Base-by-base conservation (phyloP, 2,329 filamentous ascomycete genomes). In the Rutstroemia sydowiana region DNA sequence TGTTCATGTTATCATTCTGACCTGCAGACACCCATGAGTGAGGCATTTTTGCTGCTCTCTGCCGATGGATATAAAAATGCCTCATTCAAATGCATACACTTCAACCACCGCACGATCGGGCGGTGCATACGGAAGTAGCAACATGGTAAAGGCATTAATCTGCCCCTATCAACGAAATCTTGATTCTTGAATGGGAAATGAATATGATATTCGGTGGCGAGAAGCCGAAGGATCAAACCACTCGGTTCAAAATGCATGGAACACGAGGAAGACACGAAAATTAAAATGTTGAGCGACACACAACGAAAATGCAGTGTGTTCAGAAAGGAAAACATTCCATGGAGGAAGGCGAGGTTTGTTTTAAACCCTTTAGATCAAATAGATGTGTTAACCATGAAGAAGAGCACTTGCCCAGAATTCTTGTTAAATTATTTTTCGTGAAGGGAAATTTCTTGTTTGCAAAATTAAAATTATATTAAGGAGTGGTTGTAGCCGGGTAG, bases 221-320 rank as follows among this genome's bases (percentile, higher is more conserved):
- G 13, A 28, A 45, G 20, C 21, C 18, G 13, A 42, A 6, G 21
- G 13, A 5, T 5, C 16, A 31, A 28, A n/a, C 21, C 40, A 51
- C 48, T 46, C 28, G 14, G 26, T 46, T 31, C 28, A 5, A 51
- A 45, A 8, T 23, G 10, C 13, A 20, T 18, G 16, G 36, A 39
- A 26, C 7, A 42, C 21, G 13, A 42, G 42, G 42, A 36, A 46
- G 16, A 51, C 48, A 16, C 42, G 48, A 46, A 30, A 46, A 50
- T 50, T 20, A 37, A 51, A 32, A 51, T 32, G 48, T 28, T 32
- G 42, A 51, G 48, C 42, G 21, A 51, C 42, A 16, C 32, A 18
- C 37, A 16, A 9, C 31, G 18, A 26, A n/a, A 21, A 40, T 14
- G 13, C 14, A 31, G 28, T 6, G 18, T 45, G 13, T 18, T 8